Percentiles rank a stretch among this genome's conserved stretches.
Evolutionary conservation across 1,139 yeast genomes (phyloP).

Genomic region (Geotrichum reessii): DNA sequence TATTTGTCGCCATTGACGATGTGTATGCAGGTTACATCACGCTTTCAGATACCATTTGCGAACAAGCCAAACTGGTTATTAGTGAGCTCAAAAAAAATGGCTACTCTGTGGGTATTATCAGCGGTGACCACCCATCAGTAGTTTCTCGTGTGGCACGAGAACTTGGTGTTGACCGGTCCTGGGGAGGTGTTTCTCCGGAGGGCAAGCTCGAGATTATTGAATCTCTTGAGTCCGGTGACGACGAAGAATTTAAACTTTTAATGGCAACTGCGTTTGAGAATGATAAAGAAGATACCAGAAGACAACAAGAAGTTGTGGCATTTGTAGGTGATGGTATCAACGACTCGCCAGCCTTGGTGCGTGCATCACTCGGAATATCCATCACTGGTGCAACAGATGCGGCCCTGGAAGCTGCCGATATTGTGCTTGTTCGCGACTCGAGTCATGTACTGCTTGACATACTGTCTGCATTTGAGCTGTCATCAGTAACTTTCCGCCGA

Average conservation of each 20-base stretch:
- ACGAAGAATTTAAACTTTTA: slow-evolving; percentile 1
- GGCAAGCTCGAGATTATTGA: slow-evolving; percentile 67
- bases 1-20: slow-evolving; percentile 49
- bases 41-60: slow-evolving; percentile 63
- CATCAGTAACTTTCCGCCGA: slow-evolving; percentile 62
- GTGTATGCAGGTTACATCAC: slow-evolving; percentile 59
- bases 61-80: slow-evolving; percentile 58
- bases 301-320: slow-evolving; percentile 44
- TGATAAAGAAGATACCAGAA: neutral
- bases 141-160: slow-evolving; percentile 61
- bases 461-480: slow-evolving; percentile 67
- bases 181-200: slow-evolving; percentile 71
- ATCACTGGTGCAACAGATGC: slow-evolving; percentile 90
- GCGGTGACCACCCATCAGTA: slow-evolving; percentile 72
- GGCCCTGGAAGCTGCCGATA: slow-evolving; percentile 92
- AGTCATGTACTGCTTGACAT: slow-evolving; percentile 54
- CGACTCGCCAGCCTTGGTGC: slow-evolving; percentile 92
- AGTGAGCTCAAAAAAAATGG: slow-evolving; percentile 50
- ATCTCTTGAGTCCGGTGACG: slow-evolving; percentile 22
- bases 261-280: neutral
- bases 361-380: slow-evolving; percentile 86
- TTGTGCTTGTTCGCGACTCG: slow-evolving; percentile 55
- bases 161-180: slow-evolving; percentile 67
- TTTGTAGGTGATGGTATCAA: slow-evolving; percentile 96
- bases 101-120: slow-evolving; percentile 75